Conservation (phyloP, 257 asterid genomes). For the Nicotiana tomentosiformis region DNA sequence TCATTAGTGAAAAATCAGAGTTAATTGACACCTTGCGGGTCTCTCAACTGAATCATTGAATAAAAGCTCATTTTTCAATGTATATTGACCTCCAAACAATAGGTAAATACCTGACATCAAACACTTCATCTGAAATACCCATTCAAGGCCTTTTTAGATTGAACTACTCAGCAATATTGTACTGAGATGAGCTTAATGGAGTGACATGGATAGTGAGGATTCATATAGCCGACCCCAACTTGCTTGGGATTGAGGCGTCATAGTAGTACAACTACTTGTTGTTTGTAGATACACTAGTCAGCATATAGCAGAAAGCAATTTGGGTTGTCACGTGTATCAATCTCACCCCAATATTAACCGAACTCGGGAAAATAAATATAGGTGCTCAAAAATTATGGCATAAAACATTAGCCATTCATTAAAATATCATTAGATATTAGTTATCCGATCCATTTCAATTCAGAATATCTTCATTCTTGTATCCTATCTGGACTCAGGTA, state of each 20-base stretch:
- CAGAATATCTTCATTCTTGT: background rate
- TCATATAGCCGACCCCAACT: background rate
- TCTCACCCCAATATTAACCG: background rate
- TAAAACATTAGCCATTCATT: background rate
- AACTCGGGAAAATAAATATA: background rate
- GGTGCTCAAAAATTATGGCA: background rate
- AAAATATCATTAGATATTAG: background rate
- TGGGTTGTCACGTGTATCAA: background rate
- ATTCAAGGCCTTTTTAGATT: background rate
- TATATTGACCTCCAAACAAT: background rate
- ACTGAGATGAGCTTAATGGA: background rate
- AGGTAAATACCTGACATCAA: background rate
- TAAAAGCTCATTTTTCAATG: background rate
- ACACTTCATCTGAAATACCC: background rate
- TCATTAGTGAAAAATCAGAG: background rate
- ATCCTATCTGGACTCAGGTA: background rate
- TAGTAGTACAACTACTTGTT: background rate
- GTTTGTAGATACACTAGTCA: background rate
- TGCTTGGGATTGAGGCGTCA: background rate
- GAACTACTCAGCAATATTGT: background rate
- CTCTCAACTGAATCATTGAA: background rate
- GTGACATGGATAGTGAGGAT: background rate
- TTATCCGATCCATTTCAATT: background rate
- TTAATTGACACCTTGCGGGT: background rate
- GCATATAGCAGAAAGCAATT: background rate